Evolutionary conservation across 495 filamentous ascomycete species (phyloP).

Genomic region (Daldinia concentrica): DNA sequence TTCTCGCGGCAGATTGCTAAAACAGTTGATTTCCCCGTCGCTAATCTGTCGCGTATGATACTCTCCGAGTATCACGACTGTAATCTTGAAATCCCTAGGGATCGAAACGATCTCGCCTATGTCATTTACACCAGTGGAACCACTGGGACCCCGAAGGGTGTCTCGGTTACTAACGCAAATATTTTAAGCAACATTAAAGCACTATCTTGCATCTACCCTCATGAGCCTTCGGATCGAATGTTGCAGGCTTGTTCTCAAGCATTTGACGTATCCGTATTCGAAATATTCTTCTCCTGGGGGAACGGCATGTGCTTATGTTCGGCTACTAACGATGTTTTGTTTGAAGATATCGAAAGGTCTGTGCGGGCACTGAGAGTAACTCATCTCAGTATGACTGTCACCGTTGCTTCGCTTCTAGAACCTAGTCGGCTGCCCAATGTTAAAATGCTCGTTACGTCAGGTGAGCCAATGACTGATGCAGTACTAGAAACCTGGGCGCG

Average conservation of each 20-base stretch:
- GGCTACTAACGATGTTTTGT: constrained; percentile 69
- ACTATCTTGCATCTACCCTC: constrained; percentile 68
- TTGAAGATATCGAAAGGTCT: constrained; percentile 67
- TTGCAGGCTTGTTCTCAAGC: constrained; percentile 78
- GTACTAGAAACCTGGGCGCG: constrained; percentile 73
- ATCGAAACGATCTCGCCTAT: constrained; percentile 59
- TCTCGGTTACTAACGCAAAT: constrained; percentile 73
- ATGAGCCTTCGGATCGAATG: constrained; percentile 56
- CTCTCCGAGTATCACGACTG: constrained; percentile 34
- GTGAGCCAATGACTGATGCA: constrained; percentile 73
- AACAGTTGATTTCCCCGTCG: constrained; percentile 41
- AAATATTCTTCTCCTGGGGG: constrained; percentile 81
- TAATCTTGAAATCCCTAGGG: constrained; percentile 48
- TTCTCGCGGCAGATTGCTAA: constrained; percentile 31
- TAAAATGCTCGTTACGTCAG: constrained; percentile 72
- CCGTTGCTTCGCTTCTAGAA: constrained; percentile 72
- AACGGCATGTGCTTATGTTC: constrained; percentile 78
- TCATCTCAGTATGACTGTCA: constrained; percentile 81
- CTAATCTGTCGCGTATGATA: constrained; percentile 48
- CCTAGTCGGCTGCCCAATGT: constrained; percentile 71
- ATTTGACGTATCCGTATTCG: constrained; percentile 83
- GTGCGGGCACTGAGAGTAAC: constrained; percentile 69
- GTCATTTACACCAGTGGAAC: constrained; percentile 73
- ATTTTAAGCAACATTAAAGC: constrained; percentile 72
- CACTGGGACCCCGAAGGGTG: constrained; percentile 74